A percentile compares a stretch with the other conserved stretches of the same genome.
These are phyloP conservation scores for Cladophialophora carrionii DNA, from an alignment of 2,329 filamentous ascomycete genomes.

Conservation along the genomic window DNA sequence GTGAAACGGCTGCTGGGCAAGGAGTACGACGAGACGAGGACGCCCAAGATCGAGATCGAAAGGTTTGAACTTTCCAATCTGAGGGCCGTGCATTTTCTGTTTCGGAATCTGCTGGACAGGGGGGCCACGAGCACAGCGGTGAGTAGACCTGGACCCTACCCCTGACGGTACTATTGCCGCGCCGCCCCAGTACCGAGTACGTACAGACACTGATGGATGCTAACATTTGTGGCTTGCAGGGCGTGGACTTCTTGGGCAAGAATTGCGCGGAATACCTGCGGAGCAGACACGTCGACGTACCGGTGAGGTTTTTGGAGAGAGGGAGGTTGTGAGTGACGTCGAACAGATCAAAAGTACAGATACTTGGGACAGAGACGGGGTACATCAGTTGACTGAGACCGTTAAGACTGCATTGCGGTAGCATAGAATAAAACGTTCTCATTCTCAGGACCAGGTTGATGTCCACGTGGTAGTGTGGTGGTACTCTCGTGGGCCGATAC, in stretches of 20 bases:
- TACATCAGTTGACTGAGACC: too few relatives aligned
- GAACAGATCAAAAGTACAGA: too few relatives aligned
- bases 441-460: too few relatives aligned
- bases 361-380: neutral
- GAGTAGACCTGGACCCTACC: neutral
- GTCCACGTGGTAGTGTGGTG: too few relatives aligned
- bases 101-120: conserved; percentile 46
- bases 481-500: too few relatives aligned
- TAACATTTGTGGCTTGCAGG: neutral
- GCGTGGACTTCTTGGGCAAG: conserved; percentile 47
- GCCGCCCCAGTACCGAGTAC: neutral
- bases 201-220: neutral
- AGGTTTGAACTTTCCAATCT: conserved; percentile 54
- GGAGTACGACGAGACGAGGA: conserved; percentile 42
- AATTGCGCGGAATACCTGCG: conserved; percentile 47
- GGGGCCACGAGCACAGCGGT: conserved; percentile 45
- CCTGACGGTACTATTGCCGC: neutral
- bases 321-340: conserved; percentile 27
- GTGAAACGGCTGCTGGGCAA: conserved; percentile 44
- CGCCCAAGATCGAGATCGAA: conserved; percentile 45
- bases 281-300: conserved; percentile 45
- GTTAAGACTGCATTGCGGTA: too few relatives aligned
- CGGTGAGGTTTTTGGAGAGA: conserved; percentile 41
- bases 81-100: conserved; percentile 47
- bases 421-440: too few relatives aligned